Base-by-base conservation (phyloP, 768 basidiomycete genomes). In the Auricularia auricula-judae region DNA sequence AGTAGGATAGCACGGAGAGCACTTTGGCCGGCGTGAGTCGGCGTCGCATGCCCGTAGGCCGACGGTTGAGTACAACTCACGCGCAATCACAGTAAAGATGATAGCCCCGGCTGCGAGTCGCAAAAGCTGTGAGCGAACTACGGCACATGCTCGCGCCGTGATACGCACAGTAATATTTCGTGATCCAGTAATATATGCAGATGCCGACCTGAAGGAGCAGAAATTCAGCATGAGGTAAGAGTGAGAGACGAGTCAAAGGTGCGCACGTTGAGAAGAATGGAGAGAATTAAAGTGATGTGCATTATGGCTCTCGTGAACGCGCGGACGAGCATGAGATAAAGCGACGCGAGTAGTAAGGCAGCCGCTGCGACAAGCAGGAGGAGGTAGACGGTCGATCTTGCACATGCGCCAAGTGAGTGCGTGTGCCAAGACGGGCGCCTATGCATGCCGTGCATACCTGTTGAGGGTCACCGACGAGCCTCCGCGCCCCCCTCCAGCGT, bases 71-170 rank as follows among this genome's bases (percentile, higher is more conserved):
- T 14, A 59, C 53, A 56, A 56, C 29, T 5, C 29, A 59, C 56
- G 66, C 0, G 91, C 88, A 65, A 93, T 86, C 64, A 93, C 74
- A 2, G 89, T 88, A 78, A 91, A 91, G 65, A 93, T 86, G 69
- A 93, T 88, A 2, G 91, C 91, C 8, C 87, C 90, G 60, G 88
- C 87, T 89, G 71, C 29, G 29, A 29, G 29, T 29, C 29, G 29
- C 29, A 67, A 56, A 53, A 36, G 66, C 60, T n/a, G 56, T n/a
- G 51, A 3, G 18, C 47, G 47, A 53, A 36, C 3, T 33, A 62
- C 60, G 63, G 64, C 67, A 70, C 70, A 66, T 72, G 69, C 63
- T 72, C 71, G 29, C 71, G 64, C 16, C 36, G 10, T 4, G 61
- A 18, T 43, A 76, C 85, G 63, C 68, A 88, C 86, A 87, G 68